Conservation (phyloP, 768 basidiomycete species). For the Collybiopsis confluens region DNA sequence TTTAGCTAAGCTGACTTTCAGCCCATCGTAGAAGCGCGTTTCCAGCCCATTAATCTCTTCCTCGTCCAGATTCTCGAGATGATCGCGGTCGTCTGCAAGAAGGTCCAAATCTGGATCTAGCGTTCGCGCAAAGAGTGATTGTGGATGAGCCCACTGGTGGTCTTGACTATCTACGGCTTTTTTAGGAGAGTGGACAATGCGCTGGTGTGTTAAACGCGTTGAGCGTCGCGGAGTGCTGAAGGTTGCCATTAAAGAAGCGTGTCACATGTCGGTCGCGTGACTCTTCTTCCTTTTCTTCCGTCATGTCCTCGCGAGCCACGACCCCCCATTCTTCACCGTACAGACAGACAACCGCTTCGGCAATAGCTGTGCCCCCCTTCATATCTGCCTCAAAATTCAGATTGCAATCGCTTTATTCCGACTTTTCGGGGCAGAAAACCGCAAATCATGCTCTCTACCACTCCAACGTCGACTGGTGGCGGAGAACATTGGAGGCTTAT, state of each 20-base stretch:
- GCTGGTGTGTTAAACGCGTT: constrained; percentile 26
- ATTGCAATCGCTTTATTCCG: constrained; percentile 81
- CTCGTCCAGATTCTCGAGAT: constrained; percentile 10
- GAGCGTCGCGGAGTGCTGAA: constrained; percentile 30
- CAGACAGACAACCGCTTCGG: not conserved
- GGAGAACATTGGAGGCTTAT: constrained; percentile 54
- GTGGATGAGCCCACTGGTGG: not conserved
- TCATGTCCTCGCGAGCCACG: not conserved
- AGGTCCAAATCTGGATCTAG: constrained; percentile 20
- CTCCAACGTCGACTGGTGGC: constrained; percentile 89
- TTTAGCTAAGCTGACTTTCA: constrained; percentile 7
- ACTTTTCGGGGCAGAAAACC: constrained; percentile 77
- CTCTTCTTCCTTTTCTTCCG: not conserved
- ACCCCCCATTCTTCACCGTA: constrained; percentile 6
- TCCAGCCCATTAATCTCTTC: constrained; percentile 7
- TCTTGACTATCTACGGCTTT: not conserved
- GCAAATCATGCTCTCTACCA: constrained; percentile 82
- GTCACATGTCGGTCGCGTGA: not conserved
- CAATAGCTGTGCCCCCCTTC: constrained; percentile 40
- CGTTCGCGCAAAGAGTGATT: constrained; percentile 13
- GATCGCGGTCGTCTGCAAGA: constrained; percentile 1
- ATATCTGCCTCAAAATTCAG: constrained; percentile 46
- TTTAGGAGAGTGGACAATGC: constrained; percentile 21
- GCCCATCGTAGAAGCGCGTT: constrained; percentile 12
- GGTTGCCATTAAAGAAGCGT: not conserved